These are phyloP conservation scores for Penicillium pancosmium DNA, from an alignment of 495 filamentous ascomycete genomes.

Conservation along the genomic window DNA sequence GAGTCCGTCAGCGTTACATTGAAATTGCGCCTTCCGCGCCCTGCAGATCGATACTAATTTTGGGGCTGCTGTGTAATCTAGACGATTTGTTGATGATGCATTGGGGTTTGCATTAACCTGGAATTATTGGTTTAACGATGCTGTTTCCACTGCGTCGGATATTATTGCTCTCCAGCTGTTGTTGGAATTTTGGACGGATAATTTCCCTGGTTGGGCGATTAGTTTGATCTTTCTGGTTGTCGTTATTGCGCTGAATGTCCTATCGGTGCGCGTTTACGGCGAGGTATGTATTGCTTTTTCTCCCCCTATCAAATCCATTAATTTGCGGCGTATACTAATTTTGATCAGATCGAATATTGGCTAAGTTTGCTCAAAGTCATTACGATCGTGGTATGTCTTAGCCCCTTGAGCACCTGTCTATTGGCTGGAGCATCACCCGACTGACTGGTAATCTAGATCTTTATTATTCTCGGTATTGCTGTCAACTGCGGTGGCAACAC, in stretches of 20 bases:
- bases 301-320: slow-evolving; percentile 4
- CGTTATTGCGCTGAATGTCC: slow-evolving; percentile 50
- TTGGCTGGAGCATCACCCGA: background rate
- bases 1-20: slow-evolving; percentile 18
- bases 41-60: slow-evolving; percentile 11
- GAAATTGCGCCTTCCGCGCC: background rate
- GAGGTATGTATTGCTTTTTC: slow-evolving; percentile 39
- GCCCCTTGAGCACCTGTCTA: background rate
- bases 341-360: slow-evolving; percentile 53
- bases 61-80: slow-evolving; percentile 11
- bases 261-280: slow-evolving; percentile 56
- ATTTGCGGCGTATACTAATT: background rate
- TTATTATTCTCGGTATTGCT: slow-evolving; percentile 54
- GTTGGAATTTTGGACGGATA: slow-evolving; percentile 55
- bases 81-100: slow-evolving; percentile 61
- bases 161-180: slow-evolving; percentile 56
- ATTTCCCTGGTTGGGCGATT: slow-evolving; percentile 54
- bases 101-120: slow-evolving; percentile 54
- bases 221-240: slow-evolving; percentile 56
- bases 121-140: slow-evolving; percentile 66
- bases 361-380: slow-evolving; percentile 58
- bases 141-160: slow-evolving; percentile 57
- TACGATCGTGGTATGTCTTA: slow-evolving; percentile 51
- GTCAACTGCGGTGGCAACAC: slow-evolving; percentile 56
- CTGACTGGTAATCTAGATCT: slow-evolving; percentile 39